These are phyloP conservation scores for Sphaerulina musiva DNA, from an alignment of 2,329 filamentous ascomycete genomes.

Conservation along the genomic window DNA sequence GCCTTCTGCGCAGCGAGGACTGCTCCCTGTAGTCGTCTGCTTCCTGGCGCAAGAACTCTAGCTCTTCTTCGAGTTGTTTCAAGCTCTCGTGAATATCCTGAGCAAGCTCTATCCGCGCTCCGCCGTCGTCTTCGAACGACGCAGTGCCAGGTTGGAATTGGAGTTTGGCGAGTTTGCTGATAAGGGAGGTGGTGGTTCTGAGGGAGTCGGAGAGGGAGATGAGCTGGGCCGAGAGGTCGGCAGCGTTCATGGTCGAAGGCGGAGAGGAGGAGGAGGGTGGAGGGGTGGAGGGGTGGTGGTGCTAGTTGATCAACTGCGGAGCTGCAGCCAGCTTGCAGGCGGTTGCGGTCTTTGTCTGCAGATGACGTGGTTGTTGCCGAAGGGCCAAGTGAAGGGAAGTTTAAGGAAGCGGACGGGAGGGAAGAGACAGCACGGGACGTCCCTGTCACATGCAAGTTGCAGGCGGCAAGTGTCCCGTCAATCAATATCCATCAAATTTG, in stretches of 20 bases:
- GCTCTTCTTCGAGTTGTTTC: slow-evolving; percentile 72
- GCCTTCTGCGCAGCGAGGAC: slow-evolving; percentile 31
- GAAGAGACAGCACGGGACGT: background rate
- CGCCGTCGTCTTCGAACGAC: slow-evolving; percentile 49
- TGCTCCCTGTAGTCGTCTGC: slow-evolving; percentile 57
- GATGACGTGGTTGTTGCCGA: background rate
- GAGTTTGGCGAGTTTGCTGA: slow-evolving; percentile 53
- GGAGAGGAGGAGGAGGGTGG: background rate
- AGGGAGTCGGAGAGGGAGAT: slow-evolving; percentile 46
- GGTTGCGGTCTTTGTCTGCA: background rate
- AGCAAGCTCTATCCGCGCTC: slow-evolving; percentile 63
- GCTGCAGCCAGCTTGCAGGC: background rate
- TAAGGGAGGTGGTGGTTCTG: slow-evolving; percentile 49
- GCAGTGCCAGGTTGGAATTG: slow-evolving; percentile 57
- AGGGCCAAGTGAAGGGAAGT: background rate
- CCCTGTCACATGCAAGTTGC: background rate
- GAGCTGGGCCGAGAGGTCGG: slow-evolving; percentile 25
- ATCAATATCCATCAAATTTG: background rate
- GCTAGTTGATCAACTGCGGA: background rate
- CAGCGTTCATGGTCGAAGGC: slow-evolving; percentile 17
- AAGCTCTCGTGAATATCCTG: slow-evolving; percentile 73
- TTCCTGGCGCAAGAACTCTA: slow-evolving; percentile 74
- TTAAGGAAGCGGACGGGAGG: background rate
- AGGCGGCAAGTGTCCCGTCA: background rate
- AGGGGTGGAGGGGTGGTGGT: background rate